Percentiles rank a stretch among this genome's conserved stretches.
Evolutionary conservation across 768 basidiomycete genomes (phyloP).

Genomic region (Mycena venus): DNA sequence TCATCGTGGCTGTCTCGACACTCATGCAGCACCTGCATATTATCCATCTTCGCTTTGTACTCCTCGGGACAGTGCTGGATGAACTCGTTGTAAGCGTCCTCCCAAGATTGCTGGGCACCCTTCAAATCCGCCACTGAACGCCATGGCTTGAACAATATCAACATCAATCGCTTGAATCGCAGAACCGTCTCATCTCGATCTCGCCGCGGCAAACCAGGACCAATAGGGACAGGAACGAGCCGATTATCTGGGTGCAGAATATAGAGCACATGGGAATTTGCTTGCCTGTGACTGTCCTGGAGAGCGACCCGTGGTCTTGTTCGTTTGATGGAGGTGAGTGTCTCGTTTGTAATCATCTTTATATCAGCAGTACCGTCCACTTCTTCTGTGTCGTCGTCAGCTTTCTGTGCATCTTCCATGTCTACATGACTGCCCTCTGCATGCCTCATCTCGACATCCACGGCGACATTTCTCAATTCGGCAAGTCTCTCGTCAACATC

Average conservation of each 20-base stretch:
- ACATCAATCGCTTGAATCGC: background rate
- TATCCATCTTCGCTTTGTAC: conserved; percentile 43
- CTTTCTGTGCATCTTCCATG: too few relatives aligned
- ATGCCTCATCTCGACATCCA: too few relatives aligned
- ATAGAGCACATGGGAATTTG: conserved; percentile 32
- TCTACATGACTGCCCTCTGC: too few relatives aligned
- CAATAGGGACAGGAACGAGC: too few relatives aligned
- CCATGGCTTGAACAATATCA: conserved; percentile 59
- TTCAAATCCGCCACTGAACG: conserved; percentile 40
- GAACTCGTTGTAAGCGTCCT: conserved; percentile 43
- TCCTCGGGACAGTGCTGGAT: background rate
- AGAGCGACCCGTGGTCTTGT: background rate
- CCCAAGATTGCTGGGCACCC: conserved; percentile 37
- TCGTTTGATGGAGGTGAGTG: too few relatives aligned
- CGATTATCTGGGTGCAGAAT: background rate
- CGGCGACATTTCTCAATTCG: too few relatives aligned
- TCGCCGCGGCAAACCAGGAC: conserved; percentile 47
- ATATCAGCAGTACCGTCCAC: background rate
- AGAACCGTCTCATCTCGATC: conserved; percentile 37
- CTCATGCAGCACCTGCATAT: conserved; percentile 61
- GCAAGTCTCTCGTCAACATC: too few relatives aligned
- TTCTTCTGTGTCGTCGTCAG: too few relatives aligned
- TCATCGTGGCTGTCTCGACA: too few relatives aligned
- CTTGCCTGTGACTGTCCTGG: background rate
- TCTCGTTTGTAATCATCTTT: too few relatives aligned